Percentiles rank a stretch among this genome's conserved stretches.
Evolutionary conservation across 208 protist genomes (phyloP).

Genomic region (Acanthamoeba sp.): DNA sequence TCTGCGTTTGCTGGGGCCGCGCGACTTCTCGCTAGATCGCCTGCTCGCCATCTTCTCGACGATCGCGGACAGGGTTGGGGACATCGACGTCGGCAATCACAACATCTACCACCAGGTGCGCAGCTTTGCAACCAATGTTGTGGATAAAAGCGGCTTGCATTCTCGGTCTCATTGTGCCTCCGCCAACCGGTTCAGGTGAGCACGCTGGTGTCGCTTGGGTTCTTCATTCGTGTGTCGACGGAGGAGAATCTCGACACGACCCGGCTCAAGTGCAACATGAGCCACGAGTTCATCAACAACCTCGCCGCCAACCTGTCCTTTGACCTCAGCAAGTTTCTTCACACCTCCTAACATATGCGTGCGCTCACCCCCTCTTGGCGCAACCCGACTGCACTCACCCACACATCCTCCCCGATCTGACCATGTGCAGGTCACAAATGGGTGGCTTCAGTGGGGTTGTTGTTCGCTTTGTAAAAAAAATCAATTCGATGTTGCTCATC

Average conservation of each 20-base stretch:
- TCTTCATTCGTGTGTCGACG: slow-evolving; percentile 19
- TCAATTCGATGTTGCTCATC: too few species aligned
- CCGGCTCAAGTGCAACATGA: slow-evolving; percentile 47
- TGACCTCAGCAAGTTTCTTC: slow-evolving; percentile 20
- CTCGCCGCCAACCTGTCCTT: slow-evolving; percentile 42
- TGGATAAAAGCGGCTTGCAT: too few species aligned
- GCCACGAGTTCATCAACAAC: slow-evolving; percentile 27
- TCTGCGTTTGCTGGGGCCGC: not conserved
- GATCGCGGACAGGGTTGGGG: not conserved
- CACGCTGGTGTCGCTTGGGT: slow-evolving; percentile 36
- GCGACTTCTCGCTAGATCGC: slow-evolving; percentile 10
- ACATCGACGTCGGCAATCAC: slow-evolving; percentile 1
- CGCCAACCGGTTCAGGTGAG: not conserved
- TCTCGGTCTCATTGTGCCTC: too few species aligned
- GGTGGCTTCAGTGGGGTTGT: too few species aligned
- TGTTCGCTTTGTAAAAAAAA: too few species aligned
- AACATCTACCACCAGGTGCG: slow-evolving; percentile 27
- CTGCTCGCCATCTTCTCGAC: slow-evolving; percentile 35
- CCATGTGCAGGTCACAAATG: not conserved
- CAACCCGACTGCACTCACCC: not conserved
- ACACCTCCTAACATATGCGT: not conserved
- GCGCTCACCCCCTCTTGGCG: not conserved
- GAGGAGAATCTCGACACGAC: slow-evolving; percentile 8
- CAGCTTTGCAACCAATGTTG: not conserved
- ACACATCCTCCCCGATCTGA: not conserved